Evolutionary conservation across 208 protist species (phyloP).

Genomic region (Leishmania mexicana): DNA sequence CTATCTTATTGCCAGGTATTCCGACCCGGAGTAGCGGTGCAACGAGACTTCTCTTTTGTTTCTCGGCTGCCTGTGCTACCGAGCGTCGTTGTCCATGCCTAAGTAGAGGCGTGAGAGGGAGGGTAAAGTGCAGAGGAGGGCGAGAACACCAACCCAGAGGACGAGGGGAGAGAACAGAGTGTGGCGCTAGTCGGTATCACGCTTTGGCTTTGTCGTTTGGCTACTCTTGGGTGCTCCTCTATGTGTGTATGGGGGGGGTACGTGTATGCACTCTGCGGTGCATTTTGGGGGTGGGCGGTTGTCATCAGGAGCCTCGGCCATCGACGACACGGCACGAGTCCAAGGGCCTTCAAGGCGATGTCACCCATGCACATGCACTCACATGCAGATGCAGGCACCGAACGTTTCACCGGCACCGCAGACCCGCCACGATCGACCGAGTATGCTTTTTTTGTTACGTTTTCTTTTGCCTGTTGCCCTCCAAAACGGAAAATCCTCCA

Average conservation of each 20-base stretch:
- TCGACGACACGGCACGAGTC: not conserved
- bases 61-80: not conserved
- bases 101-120: not conserved
- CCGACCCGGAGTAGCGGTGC: not conserved
- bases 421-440: not conserved
- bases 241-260: not conserved
- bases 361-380: not conserved
- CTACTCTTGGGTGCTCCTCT: not conserved
- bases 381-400: not conserved
- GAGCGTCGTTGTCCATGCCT: not conserved
- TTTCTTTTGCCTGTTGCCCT: too few relatives aligned
- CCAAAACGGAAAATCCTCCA: too few relatives aligned
- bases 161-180: not conserved
- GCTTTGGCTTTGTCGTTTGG: not conserved
- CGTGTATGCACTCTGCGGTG: not conserved
- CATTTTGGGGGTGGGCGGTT: not conserved
- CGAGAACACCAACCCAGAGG: not conserved
- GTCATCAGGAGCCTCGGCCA: not conserved
- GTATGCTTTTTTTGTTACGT: too few relatives aligned
- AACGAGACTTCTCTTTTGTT: not conserved
- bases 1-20: not conserved
- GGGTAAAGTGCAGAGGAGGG: not conserved
- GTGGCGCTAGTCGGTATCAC: not conserved
- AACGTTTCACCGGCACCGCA: not conserved
- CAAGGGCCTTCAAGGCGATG: not conserved